A percentile compares a stretch with the other conserved stretches of the same genome.
Evolutionary conservation across 305 asterid genomes (phyloP).

Genomic region (Galium porrigens): DNA sequence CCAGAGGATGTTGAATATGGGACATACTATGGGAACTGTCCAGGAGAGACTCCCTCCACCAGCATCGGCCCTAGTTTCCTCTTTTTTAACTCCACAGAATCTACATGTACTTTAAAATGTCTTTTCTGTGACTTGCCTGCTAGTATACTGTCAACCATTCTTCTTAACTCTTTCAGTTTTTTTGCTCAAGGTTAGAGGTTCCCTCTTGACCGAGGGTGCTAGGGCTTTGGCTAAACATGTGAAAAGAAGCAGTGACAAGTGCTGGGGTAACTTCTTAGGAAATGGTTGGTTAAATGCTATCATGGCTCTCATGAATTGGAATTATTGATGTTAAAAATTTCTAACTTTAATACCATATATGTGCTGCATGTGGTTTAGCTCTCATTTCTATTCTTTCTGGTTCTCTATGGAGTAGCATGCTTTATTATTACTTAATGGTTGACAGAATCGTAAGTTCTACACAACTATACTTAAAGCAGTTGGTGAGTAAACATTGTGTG

Average conservation of each 20-base stretch:
- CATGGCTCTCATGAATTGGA: constrained; percentile 14
- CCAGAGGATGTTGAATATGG: constrained; percentile 52
- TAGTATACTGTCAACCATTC: background rate
- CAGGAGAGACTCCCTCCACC: constrained; percentile 55
- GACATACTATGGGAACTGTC: constrained; percentile 40
- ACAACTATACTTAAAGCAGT: background rate
- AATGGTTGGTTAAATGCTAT: constrained; percentile 40
- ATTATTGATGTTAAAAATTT: constrained; percentile 2
- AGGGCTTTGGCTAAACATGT: constrained; percentile 38
- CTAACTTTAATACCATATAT: background rate
- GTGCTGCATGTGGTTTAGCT: constrained; percentile 1
- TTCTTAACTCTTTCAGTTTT: constrained; percentile 14
- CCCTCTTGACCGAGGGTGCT: constrained; percentile 42
- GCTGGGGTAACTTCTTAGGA: constrained; percentile 59
- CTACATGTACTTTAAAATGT: constrained; percentile 37
- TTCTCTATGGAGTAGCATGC: background rate
- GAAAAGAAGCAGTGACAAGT: constrained; percentile 46
- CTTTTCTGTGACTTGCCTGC: background rate
- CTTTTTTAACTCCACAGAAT: constrained; percentile 42
- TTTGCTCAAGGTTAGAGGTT: constrained; percentile 47
- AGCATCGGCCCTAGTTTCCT: constrained; percentile 36
- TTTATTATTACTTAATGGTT: background rate
- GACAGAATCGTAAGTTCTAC: background rate
- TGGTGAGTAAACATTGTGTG: background rate
- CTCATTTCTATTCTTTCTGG: background rate